phyloP scores from a whole-genome alignment of 805 yeast genomes.

The Sugiyamaella smithiae region DNA sequence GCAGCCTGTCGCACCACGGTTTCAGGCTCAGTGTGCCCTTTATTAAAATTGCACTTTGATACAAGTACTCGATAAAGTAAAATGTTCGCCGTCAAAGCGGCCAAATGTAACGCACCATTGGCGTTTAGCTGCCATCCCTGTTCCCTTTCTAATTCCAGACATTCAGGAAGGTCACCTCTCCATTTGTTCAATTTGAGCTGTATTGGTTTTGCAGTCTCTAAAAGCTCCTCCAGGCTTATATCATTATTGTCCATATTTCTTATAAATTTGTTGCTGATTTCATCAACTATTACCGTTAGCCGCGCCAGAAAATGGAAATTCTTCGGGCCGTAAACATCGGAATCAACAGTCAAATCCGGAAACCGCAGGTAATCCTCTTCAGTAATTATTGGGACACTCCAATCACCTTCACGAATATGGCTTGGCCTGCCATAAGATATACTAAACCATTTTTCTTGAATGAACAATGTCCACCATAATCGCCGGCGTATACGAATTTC shows the following conservation, averaged over 20 bases:
- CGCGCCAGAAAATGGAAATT: slow-evolving; percentile 2
- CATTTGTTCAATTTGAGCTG: neutral
- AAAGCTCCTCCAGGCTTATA: neutral
- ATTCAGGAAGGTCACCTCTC: neutral
- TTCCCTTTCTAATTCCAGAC: neutral
- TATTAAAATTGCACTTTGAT: neutral
- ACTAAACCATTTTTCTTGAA: slow-evolving; percentile 9
- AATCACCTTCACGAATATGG: neutral
- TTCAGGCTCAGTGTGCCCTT: neutral
- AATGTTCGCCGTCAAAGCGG: neutral
- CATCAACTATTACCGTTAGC: neutral
- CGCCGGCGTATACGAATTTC: slow-evolving; percentile 1
- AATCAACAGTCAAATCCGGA: slow-evolving; percentile 2
- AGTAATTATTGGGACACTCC: neutral
- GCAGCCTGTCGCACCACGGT: neutral
- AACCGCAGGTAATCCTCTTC: neutral
- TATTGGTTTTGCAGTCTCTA: neutral
- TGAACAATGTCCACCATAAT: slow-evolving; percentile 3
- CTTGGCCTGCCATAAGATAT: slow-evolving; percentile 6
- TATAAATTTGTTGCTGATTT: neutral
- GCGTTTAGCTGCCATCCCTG: neutral
- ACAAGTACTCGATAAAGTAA: neutral
- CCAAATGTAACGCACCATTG: neutral
- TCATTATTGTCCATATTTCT: neutral
- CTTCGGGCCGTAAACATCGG: slow-evolving; percentile 1